Evolutionary conservation across 768 basidiomycete species (phyloP).

Genomic region (Chalciporus pseudorubinellus): DNA sequence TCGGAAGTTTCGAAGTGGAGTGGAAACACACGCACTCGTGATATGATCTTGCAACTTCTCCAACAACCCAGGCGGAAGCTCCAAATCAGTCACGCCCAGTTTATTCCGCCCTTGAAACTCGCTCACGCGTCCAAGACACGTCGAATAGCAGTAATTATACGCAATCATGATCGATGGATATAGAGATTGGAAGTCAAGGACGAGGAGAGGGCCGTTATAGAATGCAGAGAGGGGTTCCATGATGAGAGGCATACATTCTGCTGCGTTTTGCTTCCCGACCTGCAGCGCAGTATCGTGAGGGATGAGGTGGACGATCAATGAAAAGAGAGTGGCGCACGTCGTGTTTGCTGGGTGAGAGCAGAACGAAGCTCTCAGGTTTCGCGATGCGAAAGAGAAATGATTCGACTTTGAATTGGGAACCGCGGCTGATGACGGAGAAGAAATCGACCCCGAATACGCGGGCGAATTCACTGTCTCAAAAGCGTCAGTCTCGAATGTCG

Average conservation of each 20-base stretch:
- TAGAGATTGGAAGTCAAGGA: constrained; percentile 93
- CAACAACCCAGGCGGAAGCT: constrained; percentile 64
- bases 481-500: neutral
- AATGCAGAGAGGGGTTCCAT: constrained; percentile 94
- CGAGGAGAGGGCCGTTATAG: constrained; percentile 88
- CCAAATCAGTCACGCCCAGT: constrained; percentile 78
- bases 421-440: constrained; percentile 89
- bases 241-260: constrained; percentile 92
- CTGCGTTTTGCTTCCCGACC: constrained; percentile 96
- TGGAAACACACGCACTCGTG: constrained; percentile 48
- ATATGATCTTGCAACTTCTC: constrained; percentile 73
- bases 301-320: no score
- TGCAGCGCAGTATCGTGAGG: no score
- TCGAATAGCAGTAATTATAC: constrained; percentile 97
- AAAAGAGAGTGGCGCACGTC: constrained; percentile 55
- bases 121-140: constrained; percentile 86
- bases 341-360: constrained; percentile 84
- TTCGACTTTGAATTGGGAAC: constrained; percentile 98
- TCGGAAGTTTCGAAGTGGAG: neutral
- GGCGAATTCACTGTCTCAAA: constrained; percentile 80
- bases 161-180: constrained; percentile 99
- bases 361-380: constrained; percentile 90
- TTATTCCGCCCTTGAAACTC: constrained; percentile 87
- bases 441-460: constrained; percentile 98
- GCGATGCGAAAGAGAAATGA: constrained; percentile 97